These are phyloP conservation scores for Apiospora aurea DNA, from an alignment of 2,329 filamentous ascomycete species.

Conservation along the genomic window DNA sequence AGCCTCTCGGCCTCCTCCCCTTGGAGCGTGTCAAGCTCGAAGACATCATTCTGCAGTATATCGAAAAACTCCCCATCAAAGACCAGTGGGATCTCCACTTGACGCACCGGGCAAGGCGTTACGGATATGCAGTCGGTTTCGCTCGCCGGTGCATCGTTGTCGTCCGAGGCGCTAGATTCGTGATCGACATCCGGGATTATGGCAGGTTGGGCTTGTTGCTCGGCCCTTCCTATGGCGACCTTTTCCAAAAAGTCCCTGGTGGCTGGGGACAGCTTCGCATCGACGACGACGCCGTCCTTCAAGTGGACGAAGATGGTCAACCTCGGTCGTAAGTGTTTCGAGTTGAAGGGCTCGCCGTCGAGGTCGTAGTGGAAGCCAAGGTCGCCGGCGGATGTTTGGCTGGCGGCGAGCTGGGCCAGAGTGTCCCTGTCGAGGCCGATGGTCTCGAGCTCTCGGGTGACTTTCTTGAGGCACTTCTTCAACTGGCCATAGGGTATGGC, in stretches of 20 bases:
- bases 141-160: neutral
- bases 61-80: conserved; percentile 84
- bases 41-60: conserved; percentile 75
- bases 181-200: too few species aligned
- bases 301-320: conserved; percentile 74
- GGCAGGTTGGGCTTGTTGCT: neutral
- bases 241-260: conserved; percentile 70
- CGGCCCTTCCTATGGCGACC: conserved; percentile 50
- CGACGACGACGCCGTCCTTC: conserved; percentile 69
- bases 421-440: conserved; percentile 77
- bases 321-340: conserved; percentile 66
- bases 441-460: conserved; percentile 72
- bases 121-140: neutral
- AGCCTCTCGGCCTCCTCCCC: conserved; percentile 70
- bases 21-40: conserved; percentile 72
- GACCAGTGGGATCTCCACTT: conserved; percentile 77
- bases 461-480: conserved; percentile 88
- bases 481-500: conserved; percentile 85
- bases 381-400: conserved; percentile 44
- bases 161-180: conserved; percentile 1
- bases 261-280: conserved; percentile 70
- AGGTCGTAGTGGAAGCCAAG: conserved; percentile 60
- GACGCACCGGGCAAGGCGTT: conserved; percentile 35
- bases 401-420: conserved; percentile 68
- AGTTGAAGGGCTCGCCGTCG: conserved; percentile 53